A percentile compares a stretch with the other conserved stretches of the same genome.
phyloP scores from a whole-genome alignment of 257 asterid species.

The Voacanga thouarsii region DNA sequence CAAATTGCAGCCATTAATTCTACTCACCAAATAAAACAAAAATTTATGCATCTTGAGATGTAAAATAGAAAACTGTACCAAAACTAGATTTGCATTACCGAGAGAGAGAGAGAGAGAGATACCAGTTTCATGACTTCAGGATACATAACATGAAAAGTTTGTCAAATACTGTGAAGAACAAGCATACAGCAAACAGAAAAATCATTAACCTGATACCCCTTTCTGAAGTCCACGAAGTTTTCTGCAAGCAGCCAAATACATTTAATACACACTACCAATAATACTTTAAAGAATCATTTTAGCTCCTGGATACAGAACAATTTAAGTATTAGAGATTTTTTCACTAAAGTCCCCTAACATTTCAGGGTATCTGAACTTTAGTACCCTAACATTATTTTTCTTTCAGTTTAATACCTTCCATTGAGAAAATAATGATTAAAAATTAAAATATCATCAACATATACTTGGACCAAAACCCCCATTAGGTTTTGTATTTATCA shows the following conservation, averaged over 20 bases:
- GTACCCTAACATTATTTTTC: no score
- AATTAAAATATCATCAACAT: no score
- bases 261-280: not conserved
- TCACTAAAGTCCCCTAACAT: no score
- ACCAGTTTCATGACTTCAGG: not conserved
- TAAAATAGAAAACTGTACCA: not conserved
- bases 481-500: no score
- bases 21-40: not conserved
- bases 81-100: not conserved
- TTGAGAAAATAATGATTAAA: no score
- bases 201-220: not conserved
- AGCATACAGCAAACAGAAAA: not conserved
- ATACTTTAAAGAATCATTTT: not conserved
- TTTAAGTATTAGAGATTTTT: not conserved
- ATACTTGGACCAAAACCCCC: no score
- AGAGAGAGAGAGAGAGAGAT: not conserved
- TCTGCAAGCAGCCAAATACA: slow-evolving; percentile 7
- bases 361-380: no score
- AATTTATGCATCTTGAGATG: not conserved
- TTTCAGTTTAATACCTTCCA: no score
- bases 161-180: not conserved
- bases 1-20: not conserved
- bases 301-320: not conserved
- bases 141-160: not conserved
- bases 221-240: not conserved